Conservation (phyloP, 495 filamentous ascomycete species). For the Penicillium parvum region DNA sequence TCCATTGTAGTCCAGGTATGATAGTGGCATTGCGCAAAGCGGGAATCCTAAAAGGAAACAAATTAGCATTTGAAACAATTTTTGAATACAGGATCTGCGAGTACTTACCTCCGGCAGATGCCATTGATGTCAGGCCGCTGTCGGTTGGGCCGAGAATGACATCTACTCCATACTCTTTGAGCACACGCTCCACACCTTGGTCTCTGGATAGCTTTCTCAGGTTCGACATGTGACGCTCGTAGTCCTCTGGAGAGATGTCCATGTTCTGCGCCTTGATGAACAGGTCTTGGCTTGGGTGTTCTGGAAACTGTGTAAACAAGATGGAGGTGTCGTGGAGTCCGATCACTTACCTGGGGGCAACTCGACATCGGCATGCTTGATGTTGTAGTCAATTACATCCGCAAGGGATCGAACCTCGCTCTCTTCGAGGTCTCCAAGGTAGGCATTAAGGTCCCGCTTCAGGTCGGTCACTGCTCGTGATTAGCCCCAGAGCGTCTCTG, state of each 20-base stretch:
- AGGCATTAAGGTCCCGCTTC: slow-evolving; percentile 13
- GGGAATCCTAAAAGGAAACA: slow-evolving; percentile 17
- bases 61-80: background rate
- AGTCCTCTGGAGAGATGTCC: slow-evolving; percentile 5
- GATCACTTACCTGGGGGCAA: slow-evolving; percentile 19
- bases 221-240: slow-evolving; percentile 6
- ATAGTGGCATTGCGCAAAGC: slow-evolving; percentile 20
- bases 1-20: slow-evolving; percentile 24
- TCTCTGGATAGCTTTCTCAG: slow-evolving; percentile 6
- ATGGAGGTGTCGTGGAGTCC: too few relatives aligned
- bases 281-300: slow-evolving; percentile 11
- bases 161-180: slow-evolving; percentile 5
- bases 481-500: too few relatives aligned
- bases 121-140: slow-evolving; percentile 5
- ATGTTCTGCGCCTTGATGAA: slow-evolving; percentile 3
- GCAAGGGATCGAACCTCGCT: slow-evolving; percentile 13
- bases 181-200: slow-evolving; percentile 5
- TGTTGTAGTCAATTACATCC: slow-evolving; percentile 19
- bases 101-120: slow-evolving; percentile 8
- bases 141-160: slow-evolving; percentile 14
- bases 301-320: slow-evolving; percentile 2
- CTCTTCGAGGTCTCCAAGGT: slow-evolving; percentile 19
- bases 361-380: slow-evolving; percentile 20
- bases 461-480: slow-evolving; percentile 8
- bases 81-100: background rate